A percentile compares a stretch with the other conserved stretches of the same genome.
These are phyloP conservation scores for Aspergillus spinulosporus DNA, from an alignment of 2,329 filamentous ascomycete species.

Conservation along the genomic window DNA sequence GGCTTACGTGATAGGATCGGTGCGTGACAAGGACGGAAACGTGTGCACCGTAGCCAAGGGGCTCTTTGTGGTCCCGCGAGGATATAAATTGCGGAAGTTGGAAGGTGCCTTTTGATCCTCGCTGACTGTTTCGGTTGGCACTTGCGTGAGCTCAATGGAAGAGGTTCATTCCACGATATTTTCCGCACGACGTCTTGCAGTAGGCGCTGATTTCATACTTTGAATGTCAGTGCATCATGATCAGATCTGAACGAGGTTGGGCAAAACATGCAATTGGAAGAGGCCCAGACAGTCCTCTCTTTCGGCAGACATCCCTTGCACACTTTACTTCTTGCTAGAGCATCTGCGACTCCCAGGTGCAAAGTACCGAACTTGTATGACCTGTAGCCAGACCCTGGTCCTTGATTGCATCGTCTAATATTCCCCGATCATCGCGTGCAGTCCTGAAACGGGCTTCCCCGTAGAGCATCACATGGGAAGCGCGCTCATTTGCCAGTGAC, in stretches of 20 bases:
- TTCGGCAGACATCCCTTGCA: neutral
- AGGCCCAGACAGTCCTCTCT: neutral
- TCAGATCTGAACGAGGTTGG: too few relatives aligned
- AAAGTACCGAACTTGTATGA: neutral
- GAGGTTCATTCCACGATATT: too few relatives aligned
- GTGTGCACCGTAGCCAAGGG: slow-evolving; percentile 60
- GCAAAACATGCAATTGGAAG: neutral
- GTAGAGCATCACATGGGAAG: slow-evolving; percentile 1
- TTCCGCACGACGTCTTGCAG: too few relatives aligned
- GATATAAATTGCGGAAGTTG: slow-evolving; percentile 43
- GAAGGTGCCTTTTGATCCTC: slow-evolving; percentile 40
- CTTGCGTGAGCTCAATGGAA: neutral
- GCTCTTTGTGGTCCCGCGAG: slow-evolving; percentile 61
- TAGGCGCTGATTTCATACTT: neutral
- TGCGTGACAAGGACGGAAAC: slow-evolving; percentile 46
- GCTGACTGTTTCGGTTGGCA: neutral
- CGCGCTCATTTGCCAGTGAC: neutral
- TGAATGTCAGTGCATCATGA: too few relatives aligned
- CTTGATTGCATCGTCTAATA: slow-evolving; percentile 3
- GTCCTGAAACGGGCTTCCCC: neutral
- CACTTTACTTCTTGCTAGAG: neutral
- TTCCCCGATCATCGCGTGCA: neutral
- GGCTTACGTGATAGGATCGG: slow-evolving; percentile 30
- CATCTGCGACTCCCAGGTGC: neutral
- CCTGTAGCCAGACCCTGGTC: neutral